Evolutionary conservation across 257 asterid species (phyloP).

Genomic region (Capsicum pubescens): DNA sequence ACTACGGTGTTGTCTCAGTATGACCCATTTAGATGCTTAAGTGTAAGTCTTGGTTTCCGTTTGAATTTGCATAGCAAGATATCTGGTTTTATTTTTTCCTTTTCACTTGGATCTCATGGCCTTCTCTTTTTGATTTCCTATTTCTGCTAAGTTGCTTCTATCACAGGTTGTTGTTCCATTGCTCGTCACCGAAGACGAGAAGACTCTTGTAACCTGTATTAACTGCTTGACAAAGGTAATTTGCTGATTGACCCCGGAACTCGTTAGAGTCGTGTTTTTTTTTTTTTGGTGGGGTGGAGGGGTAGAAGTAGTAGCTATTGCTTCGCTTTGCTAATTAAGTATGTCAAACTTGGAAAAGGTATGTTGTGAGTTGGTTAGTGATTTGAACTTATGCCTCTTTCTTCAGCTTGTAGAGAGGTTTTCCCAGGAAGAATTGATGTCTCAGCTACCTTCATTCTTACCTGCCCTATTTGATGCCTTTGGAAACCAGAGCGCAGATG

Average conservation of each 20-base stretch:
- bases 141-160: conserved; percentile 30
- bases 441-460: conserved; percentile 83
- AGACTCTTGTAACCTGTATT: conserved; percentile 93
- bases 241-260: conserved; percentile 26
- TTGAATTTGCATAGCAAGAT: conserved; percentile 3
- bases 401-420: conserved; percentile 93
- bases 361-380: conserved; percentile 29
- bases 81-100: conserved; percentile 11
- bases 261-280: not conserved
- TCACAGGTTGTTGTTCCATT: conserved; percentile 93
- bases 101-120: conserved; percentile 12
- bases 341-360: conserved; percentile 20
- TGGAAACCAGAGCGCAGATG: conserved; percentile 98
- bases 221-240: conserved; percentile 97
- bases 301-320: not conserved
- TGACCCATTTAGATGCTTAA: conserved; percentile 90
- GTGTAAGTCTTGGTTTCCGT: conserved; percentile 57
- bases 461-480: conserved; percentile 98
- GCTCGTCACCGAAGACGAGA: conserved; percentile 94
- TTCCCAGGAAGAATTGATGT: conserved; percentile 87
- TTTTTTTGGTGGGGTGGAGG: not conserved
- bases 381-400: conserved; percentile 29
- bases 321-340: not conserved
- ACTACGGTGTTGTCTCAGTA: conserved; percentile 75
- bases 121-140: conserved; percentile 20